phyloP scores from a whole-genome alignment of 2,329 filamentous ascomycete genomes.

The Cryoendolithus antarcticus region DNA sequence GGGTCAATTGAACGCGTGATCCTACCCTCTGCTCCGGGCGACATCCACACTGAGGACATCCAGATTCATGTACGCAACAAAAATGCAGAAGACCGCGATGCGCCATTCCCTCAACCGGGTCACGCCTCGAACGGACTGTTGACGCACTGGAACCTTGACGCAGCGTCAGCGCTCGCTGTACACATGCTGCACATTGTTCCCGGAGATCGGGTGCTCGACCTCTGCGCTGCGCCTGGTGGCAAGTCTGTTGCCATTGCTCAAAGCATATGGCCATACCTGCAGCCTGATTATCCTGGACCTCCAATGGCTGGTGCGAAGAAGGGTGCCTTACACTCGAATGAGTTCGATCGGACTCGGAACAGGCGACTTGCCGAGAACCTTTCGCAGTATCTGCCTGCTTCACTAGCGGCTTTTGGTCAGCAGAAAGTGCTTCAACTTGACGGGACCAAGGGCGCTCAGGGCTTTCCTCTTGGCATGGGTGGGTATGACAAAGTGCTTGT shows the following conservation, averaged over 20 bases:
- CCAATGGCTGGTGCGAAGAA: conserved; percentile 4
- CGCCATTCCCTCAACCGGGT: conserved; percentile 14
- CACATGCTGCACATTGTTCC: conserved; percentile 23
- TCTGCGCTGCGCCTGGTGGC: conserved; percentile 29
- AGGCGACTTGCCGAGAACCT: conserved; percentile 21
- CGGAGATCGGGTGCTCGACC: conserved; percentile 27
- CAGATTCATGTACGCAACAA: background rate
- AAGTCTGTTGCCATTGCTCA: conserved; percentile 26
- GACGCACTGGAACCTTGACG: conserved; percentile 22
- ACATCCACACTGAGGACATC: conserved; percentile 5
- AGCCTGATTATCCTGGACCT: conserved; percentile 7
- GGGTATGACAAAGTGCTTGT: conserved; percentile 31
- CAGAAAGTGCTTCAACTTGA: conserved; percentile 15
- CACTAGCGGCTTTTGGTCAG: conserved; percentile 5
- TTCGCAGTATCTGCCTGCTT: conserved; percentile 12
- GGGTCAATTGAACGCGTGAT: background rate
- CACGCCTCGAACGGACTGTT: conserved; percentile 8
- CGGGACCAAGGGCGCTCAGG: conserved; percentile 10
- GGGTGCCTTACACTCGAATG: conserved; percentile 28
- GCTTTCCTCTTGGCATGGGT: conserved; percentile 18
- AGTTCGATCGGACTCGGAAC: conserved; percentile 22
- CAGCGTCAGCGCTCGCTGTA: conserved; percentile 24
- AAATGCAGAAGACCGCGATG: background rate
- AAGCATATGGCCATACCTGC: conserved; percentile 16
- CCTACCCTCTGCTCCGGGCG: conserved; percentile 1